phyloP scores from a whole-genome alignment of 2,329 filamentous ascomycete species.

The Sporothrix globosa region DNA sequence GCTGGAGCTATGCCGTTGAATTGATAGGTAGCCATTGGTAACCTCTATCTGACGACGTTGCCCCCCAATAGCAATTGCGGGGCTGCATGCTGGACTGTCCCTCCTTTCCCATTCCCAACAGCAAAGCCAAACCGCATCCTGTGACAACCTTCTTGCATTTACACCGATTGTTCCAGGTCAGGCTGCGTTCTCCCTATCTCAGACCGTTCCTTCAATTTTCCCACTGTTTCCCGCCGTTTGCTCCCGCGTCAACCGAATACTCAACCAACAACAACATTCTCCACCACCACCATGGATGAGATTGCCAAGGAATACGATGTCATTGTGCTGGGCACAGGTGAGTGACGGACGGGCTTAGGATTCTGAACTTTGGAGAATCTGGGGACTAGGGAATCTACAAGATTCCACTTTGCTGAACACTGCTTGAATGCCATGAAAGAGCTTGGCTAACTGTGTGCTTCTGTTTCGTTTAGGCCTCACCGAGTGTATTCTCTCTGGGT shows the following conservation, averaged over 20 bases:
- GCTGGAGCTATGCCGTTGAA: constrained; percentile 6
- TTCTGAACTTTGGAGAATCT: not conserved
- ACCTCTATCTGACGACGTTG: constrained; percentile 20
- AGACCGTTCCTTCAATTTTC: not conserved
- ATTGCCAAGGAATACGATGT: constrained; percentile 99
- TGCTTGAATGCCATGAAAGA: not conserved
- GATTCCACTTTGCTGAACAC: not conserved
- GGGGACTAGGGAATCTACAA: not conserved
- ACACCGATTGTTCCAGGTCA: constrained; percentile 32
- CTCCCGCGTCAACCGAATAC: not conserved
- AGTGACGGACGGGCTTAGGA: constrained; percentile 39
- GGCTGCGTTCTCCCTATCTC: not conserved
- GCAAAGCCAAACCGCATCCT: constrained; percentile 25
- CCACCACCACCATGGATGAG: constrained; percentile 76
- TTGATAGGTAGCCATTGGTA: constrained; percentile 24
- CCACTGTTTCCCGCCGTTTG: not conserved
- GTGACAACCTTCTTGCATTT: constrained; percentile 20
- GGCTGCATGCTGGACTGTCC: constrained; percentile 26
- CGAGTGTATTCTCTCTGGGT: constrained; percentile 98
- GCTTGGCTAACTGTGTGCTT: not conserved
- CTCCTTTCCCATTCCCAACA: constrained; percentile 33
- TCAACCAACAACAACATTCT: not conserved
- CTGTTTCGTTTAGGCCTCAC: constrained; percentile 70
- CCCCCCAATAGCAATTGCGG: constrained; percentile 33
- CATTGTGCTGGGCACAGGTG: constrained; percentile 96